Conservation (phyloP, 495 filamentous ascomycete species). For the Lasiosphaeria hispida region DNA sequence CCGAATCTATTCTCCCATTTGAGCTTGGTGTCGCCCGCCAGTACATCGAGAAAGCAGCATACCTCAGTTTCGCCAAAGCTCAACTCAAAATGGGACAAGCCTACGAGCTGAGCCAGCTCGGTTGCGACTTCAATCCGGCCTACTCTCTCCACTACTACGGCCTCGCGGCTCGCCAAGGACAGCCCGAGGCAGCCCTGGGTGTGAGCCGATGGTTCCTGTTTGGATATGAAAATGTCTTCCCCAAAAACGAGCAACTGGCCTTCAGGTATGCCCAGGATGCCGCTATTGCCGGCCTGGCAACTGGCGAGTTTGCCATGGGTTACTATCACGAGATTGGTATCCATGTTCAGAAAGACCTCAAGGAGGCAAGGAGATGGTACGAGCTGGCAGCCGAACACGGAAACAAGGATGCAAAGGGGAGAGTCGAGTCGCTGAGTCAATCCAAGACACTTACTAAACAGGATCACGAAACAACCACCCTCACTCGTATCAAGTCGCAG, state of each 20-base stretch:
- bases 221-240: conserved; percentile 84
- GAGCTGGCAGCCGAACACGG: conserved; percentile 84
- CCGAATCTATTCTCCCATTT: conserved; percentile 64
- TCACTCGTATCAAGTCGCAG: conserved; percentile 86
- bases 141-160: conserved; percentile 95
- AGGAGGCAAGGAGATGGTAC: conserved; percentile 87
- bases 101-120: conserved; percentile 89
- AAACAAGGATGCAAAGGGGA: conserved; percentile 80
- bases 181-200: conserved; percentile 89
- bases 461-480: conserved; percentile 89
- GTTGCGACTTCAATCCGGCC: conserved; percentile 91
- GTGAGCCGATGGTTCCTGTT: conserved; percentile 99
- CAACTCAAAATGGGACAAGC: conserved; percentile 97
- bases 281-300: conserved; percentile 73
- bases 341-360: conserved; percentile 73
- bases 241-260: conserved; percentile 92
- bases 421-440: conserved; percentile 81
- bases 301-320: conserved; percentile 93
- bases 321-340: conserved; percentile 98
- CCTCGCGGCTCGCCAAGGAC: conserved; percentile 81
- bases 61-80: conserved; percentile 93
- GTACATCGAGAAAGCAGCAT: conserved; percentile 96
- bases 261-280: conserved; percentile 88
- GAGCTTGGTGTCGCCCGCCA: conserved; percentile 73
- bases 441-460: conserved; percentile 83